These are phyloP conservation scores for Ilex paraguariensis DNA, from an alignment of 305 asterid genomes.

Conservation along the genomic window DNA sequence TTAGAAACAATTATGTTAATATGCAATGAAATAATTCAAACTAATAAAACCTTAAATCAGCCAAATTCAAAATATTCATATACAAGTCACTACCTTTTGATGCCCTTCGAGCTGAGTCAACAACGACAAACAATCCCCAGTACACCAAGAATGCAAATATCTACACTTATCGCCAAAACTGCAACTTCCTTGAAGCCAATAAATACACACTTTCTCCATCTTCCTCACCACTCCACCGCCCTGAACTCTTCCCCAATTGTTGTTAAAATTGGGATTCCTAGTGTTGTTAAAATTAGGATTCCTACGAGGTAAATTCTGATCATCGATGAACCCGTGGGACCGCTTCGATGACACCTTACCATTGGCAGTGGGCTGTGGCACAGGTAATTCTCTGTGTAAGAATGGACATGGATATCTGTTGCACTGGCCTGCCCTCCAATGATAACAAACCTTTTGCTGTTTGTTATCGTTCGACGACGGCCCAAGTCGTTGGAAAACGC, in stretches of 20 bases:
- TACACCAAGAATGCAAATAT: slow-evolving; percentile 83
- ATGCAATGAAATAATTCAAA: no score
- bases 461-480: slow-evolving; percentile 27
- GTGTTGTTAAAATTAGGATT: slow-evolving; percentile 51
- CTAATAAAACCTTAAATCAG: no score
- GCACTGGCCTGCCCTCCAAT: slow-evolving; percentile 89
- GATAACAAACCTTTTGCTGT: slow-evolving; percentile 61
- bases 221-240: slow-evolving; percentile 33
- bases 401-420: slow-evolving; percentile 62
- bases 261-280: no score
- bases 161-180: slow-evolving; percentile 68
- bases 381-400: slow-evolving; percentile 61
- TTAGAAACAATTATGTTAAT: slow-evolving; percentile 1
- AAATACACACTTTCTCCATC: slow-evolving; percentile 53
- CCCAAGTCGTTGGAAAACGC: slow-evolving; percentile 61
- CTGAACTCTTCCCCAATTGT: not conserved
- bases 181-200: slow-evolving; percentile 76
- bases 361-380: slow-evolving; percentile 24
- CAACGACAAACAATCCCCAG: slow-evolving; percentile 65
- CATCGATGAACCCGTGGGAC: slow-evolving; percentile 52
- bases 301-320: slow-evolving; percentile 46
- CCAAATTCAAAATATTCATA: no score
- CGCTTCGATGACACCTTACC: slow-evolving; percentile 47
- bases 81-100: slow-evolving; percentile 46
- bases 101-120: slow-evolving; percentile 85